A percentile compares a stretch with the other conserved stretches of the same genome.
These are phyloP conservation scores for Pythium scleroteichum DNA, from an alignment of 352 stramenopile genomes.

Conservation along the genomic window DNA sequence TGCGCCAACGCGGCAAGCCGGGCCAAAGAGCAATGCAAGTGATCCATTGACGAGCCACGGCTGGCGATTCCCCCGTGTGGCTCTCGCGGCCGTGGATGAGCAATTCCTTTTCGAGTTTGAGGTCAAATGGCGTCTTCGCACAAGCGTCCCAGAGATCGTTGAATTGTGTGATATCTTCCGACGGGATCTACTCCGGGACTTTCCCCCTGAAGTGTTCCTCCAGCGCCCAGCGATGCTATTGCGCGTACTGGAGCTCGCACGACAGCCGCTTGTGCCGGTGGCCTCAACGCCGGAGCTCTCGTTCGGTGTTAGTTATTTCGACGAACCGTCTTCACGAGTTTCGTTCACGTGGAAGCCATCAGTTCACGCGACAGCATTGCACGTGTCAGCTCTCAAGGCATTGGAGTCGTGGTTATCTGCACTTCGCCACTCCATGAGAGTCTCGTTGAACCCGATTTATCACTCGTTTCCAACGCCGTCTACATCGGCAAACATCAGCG, in stretches of 20 bases:
- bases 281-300: slow-evolving; percentile 21
- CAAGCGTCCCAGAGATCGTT: slow-evolving; percentile 49
- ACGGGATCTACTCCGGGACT: slow-evolving; percentile 59
- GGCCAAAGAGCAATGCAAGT: not conserved
- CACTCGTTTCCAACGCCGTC: slow-evolving; percentile 33
- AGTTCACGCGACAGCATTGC: slow-evolving; percentile 45
- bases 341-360: slow-evolving; percentile 53
- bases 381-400: slow-evolving; percentile 60
- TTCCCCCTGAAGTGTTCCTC: slow-evolving; percentile 70
- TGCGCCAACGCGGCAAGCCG: not conserved
- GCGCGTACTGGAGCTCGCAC: slow-evolving; percentile 62
- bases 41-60: slow-evolving; percentile 26
- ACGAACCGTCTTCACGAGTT: slow-evolving; percentile 42
- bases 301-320: slow-evolving; percentile 77
- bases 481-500: not conserved
- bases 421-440: slow-evolving; percentile 31
- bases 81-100: slow-evolving; percentile 59
- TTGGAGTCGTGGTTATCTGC: slow-evolving; percentile 62
- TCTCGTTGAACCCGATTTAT: slow-evolving; percentile 49
- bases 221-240: slow-evolving; percentile 57
- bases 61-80: slow-evolving; percentile 59
- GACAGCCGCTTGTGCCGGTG: slow-evolving; percentile 53
- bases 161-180: slow-evolving; percentile 49
- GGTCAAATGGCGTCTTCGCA: slow-evolving; percentile 62
- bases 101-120: slow-evolving; percentile 82